Percentiles rank a stretch among this genome's conserved stretches.
phyloP scores from a whole-genome alignment of 768 basidiomycete species.

The Leccinum subgranulosum region DNA sequence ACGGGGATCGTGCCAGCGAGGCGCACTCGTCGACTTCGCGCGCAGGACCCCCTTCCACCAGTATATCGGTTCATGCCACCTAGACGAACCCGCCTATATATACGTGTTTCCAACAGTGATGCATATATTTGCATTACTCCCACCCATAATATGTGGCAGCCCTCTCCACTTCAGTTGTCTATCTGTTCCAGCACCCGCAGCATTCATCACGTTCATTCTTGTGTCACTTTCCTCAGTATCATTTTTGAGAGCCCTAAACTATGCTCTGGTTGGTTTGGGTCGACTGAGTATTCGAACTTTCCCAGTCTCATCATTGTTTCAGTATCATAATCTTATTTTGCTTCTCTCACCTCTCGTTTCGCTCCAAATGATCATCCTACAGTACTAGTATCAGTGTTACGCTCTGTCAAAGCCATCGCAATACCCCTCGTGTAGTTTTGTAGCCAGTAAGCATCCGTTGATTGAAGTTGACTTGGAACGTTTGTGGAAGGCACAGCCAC shows the following conservation, averaged over 20 bases:
- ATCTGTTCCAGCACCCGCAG: background rate
- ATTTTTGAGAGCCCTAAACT: slow-evolving; percentile 18
- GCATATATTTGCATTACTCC: slow-evolving; percentile 21
- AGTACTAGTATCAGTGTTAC: slow-evolving; percentile 33
- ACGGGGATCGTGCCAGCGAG: slow-evolving; percentile 22
- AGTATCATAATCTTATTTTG: slow-evolving; percentile 31
- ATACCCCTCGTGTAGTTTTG: slow-evolving; percentile 38
- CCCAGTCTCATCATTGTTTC: slow-evolving; percentile 21
- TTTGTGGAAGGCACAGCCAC: slow-evolving; percentile 15
- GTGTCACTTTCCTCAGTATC: slow-evolving; percentile 10
- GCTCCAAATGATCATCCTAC: slow-evolving; percentile 20
- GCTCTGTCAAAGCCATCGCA: slow-evolving; percentile 25
- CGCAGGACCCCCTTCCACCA: slow-evolving; percentile 6
- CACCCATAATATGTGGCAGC: slow-evolving; percentile 4
- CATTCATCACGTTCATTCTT: slow-evolving; percentile 11
- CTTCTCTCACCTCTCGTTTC: slow-evolving; percentile 18
- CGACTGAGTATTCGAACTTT: slow-evolving; percentile 26
- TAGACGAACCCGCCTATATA: slow-evolving; percentile 16
- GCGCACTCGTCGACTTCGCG: slow-evolving; percentile 7
- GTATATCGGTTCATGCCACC: slow-evolving; percentile 20
- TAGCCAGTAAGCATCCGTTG: slow-evolving; percentile 19
- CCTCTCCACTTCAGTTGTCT: background rate
- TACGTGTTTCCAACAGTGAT: slow-evolving; percentile 6
- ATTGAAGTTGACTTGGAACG: background rate
- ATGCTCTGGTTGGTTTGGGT: slow-evolving; percentile 21